Evolutionary conservation across 306 rosid species (phyloP).

Genomic region (Prunus campanulata): DNA sequence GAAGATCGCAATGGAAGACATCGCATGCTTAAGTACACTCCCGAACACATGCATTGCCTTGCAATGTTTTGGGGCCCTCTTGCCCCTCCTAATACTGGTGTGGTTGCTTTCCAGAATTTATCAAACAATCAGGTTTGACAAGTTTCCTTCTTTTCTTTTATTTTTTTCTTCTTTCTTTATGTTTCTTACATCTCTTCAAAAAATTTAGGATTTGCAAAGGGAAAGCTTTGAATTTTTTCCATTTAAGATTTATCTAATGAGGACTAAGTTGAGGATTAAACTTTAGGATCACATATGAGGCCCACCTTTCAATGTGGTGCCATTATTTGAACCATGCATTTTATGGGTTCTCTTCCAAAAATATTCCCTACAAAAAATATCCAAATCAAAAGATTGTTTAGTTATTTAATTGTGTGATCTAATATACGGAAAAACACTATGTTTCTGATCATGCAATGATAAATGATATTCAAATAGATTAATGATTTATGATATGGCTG

Average conservation of each 20-base stretch:
- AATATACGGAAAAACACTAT: too few species aligned
- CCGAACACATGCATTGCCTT: slow-evolving; percentile 91
- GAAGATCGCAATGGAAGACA: slow-evolving; percentile 87
- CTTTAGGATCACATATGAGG: not conserved
- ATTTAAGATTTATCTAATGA: not conserved
- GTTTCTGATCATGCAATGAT: not conserved
- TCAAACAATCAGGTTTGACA: slow-evolving; percentile 69
- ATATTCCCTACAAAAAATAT: not conserved
- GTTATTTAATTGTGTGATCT: not conserved
- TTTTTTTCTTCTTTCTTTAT: not conserved
- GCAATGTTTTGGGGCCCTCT: slow-evolving; percentile 98
- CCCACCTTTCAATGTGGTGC: not conserved
- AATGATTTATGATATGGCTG: not conserved
- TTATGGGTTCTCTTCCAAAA: not conserved
- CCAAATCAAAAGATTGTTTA: not conserved
- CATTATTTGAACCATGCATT: not conserved
- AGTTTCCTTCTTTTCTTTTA: not conserved
- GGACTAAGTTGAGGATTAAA: not conserved
- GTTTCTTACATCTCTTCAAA: not conserved
- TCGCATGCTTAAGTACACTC: slow-evolving; percentile 95
- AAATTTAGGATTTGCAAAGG: not conserved
- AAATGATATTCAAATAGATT: not conserved
- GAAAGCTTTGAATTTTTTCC: not conserved
- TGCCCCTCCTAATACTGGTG: slow-evolving; percentile 86
- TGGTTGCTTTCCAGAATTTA: slow-evolving; percentile 82